These are phyloP conservation scores for Albizia julibrissin DNA, from an alignment of 306 rosid genomes.

Conservation along the genomic window DNA sequence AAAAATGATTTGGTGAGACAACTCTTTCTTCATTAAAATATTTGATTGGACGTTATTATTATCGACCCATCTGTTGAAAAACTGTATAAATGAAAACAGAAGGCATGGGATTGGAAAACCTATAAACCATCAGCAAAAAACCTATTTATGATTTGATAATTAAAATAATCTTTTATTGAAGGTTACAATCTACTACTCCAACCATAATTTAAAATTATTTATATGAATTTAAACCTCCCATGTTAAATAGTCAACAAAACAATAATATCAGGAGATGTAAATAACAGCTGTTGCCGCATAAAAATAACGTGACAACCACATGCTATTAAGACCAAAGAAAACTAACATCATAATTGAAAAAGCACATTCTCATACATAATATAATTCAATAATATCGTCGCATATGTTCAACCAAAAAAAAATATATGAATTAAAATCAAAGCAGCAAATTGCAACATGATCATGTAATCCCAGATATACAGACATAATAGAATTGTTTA, in stretches of 20 bases:
- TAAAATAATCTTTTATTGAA: background rate
- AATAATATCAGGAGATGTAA: slow-evolving; percentile 5
- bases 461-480: slow-evolving; percentile 41
- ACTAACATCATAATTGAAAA: slow-evolving; percentile 28
- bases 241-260: background rate
- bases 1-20: background rate
- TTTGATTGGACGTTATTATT: background rate
- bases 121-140: background rate
- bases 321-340: slow-evolving; percentile 14
- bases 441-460: slow-evolving; percentile 45
- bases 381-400: slow-evolving; percentile 30
- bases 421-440: slow-evolving; percentile 51
- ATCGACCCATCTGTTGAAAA: background rate
- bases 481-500: slow-evolving; percentile 56
- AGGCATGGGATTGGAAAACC: background rate
- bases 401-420: slow-evolving; percentile 56
- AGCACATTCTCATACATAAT: slow-evolving; percentile 50
- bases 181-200: background rate
- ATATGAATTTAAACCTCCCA: background rate
- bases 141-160: background rate
- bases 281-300: slow-evolving; percentile 30
- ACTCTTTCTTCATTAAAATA: background rate
- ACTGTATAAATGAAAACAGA: background rate
- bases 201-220: background rate
- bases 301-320: slow-evolving; percentile 19